phyloP scores from a whole-genome alignment of 2,329 filamentous ascomycete species.

The Fusarium verrucosum region DNA sequence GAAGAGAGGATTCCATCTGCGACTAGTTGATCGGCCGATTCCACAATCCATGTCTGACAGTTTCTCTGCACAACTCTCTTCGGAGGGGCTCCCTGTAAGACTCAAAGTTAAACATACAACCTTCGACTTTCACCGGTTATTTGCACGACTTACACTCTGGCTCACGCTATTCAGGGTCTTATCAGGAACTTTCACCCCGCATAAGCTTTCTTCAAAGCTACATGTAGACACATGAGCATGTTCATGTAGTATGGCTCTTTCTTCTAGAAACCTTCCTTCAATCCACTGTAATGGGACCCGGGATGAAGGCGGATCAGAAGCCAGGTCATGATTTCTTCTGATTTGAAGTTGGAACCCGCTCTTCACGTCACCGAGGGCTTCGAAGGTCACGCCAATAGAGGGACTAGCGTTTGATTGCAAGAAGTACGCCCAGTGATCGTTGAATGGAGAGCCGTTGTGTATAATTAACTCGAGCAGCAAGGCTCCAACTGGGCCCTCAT shows the following conservation, averaged over 20 bases:
- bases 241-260: background rate
- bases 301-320: rapidly evolving
- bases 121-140: background rate
- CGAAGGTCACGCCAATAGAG: rapidly evolving
- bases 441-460: background rate
- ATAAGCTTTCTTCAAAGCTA: background rate
- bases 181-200: rapidly evolving
- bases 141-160: background rate
- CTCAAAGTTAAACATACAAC: background rate
- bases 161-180: background rate
- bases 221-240: rapidly evolving
- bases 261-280: rapidly evolving
- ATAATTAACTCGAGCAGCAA: background rate
- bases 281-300: background rate
- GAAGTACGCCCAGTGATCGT: slow-evolving; percentile 8
- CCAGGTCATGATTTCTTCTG: background rate
- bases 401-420: rapidly evolving
- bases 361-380: background rate
- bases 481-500: rapidly evolving
- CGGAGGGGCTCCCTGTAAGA: rapidly evolving
- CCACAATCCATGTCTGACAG: slow-evolving; percentile 19
- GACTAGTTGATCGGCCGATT: background rate
- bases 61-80: background rate
- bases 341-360: background rate
- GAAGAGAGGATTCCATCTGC: background rate